Base-by-base conservation (phyloP, 257 asterid genomes). In the Gardenia jasminoides region DNA sequence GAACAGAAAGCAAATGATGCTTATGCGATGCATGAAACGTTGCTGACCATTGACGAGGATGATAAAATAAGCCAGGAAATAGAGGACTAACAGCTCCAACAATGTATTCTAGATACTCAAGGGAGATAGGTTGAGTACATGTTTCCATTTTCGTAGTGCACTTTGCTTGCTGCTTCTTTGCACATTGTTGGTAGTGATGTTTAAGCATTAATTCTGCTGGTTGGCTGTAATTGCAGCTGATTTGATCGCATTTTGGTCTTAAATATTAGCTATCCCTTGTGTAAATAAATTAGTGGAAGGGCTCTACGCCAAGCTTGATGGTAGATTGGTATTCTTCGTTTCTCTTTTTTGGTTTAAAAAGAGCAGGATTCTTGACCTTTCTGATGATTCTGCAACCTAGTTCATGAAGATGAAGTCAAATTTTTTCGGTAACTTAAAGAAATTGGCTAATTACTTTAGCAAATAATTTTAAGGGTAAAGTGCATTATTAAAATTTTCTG, bases 1-100 rank as follows among this genome's bases (percentile, higher is more conserved):
- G 83, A 85, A 79, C 82, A 74, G 81, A 84, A 56, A 52, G 91
- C 86, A 7, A 78, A 75, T 5, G 83, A 86, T 31, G 90, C 84
- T 2, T 82, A 78, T 59, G 85, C 82, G 4, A 64, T 71, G 84
- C 78, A 88, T 79, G 84, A 86, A 2, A 78, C 81, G 7, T 78
- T 82, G 77, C 71, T 85, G 28, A 72, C 84, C 24, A 81, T 88
- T 26, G 76, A 80, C 44, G 89, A 79, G 62, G 88, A 84, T 39
- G 62, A 3, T 7, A 80, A 81, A 46, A 36, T 30, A 33, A 50
- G 52, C 6, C 79, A 72, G n/a, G 81, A 85, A 24, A 44, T 28
- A 0, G 81, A 81, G 70, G 85, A 81, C 0, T n/a, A 66, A 54
- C 9, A 83, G 75, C 69, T 64, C 78, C 2, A 82, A 47, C 28